A percentile compares a stretch with the other conserved stretches of the same genome.
Conservation (phyloP, 768 basidiomycete species). For the Termitomyces sp. region DNA sequence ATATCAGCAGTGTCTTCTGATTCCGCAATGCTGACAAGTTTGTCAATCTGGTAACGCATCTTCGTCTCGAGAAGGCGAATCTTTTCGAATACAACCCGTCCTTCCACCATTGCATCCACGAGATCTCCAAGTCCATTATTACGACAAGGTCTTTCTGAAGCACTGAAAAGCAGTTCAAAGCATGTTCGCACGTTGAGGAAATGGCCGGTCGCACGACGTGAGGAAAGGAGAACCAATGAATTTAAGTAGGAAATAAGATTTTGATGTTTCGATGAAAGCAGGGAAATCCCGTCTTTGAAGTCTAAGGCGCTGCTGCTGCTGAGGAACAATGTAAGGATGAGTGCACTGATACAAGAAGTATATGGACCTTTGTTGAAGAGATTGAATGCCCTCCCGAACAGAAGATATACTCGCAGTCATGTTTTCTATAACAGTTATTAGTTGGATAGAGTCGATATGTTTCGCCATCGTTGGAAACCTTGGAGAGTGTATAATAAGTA, state of each 20-base stretch:
- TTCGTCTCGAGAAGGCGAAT: constrained; percentile 76
- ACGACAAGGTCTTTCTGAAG: constrained; percentile 43
- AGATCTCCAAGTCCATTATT: constrained; percentile 67
- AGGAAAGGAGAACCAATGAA: constrained; percentile 66
- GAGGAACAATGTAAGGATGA: constrained; percentile 8
- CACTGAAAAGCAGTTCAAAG: constrained; percentile 48
- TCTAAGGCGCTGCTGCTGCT: constrained; percentile 32
- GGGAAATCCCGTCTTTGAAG: constrained; percentile 78
- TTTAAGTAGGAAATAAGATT: constrained; percentile 82
- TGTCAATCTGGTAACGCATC: constrained; percentile 95
- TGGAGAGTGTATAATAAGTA: not conserved
- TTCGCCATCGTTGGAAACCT: constrained; percentile 5
- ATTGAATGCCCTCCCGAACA: constrained; percentile 49
- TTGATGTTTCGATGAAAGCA: constrained; percentile 85
- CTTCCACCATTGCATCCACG: constrained; percentile 75
- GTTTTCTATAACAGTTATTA: constrained; percentile 33
- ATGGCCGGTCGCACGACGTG: constrained; percentile 68
- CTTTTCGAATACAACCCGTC: constrained; percentile 85
- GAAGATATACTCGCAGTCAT: constrained; percentile 63
- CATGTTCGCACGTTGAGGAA: constrained; percentile 47
- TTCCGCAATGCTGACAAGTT: constrained; percentile 76
- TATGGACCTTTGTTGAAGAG: constrained; percentile 48
- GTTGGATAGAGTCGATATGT: not conserved
- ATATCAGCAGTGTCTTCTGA: constrained; percentile 35
- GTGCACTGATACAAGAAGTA: constrained; percentile 14